Base-by-base conservation (phyloP, 2,329 filamentous ascomycete genomes). In the Talaromyces sp. region DNA sequence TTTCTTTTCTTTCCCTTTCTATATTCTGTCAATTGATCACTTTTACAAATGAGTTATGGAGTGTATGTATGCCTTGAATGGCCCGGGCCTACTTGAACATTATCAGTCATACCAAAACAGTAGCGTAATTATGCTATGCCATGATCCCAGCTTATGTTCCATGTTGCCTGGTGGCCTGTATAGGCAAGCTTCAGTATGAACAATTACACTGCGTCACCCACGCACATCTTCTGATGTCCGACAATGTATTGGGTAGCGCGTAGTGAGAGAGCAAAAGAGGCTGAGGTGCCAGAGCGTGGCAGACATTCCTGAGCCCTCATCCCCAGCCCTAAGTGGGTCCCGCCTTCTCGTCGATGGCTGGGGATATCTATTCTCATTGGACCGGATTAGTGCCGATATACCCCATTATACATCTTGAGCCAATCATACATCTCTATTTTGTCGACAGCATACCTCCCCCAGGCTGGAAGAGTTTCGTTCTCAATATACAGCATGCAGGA, bases 41-140 rank as follows among this genome's bases (percentile, higher is more conserved):
- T 57, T 46, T 21, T 28, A 23, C 16, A 39, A 48, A 42, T 58
- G 23, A 52, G 37, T 61, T 59, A 61, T 59, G 44, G 58, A 54
- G 37, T 58, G 25, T 33, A 57, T 48, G 50, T 60, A 31, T 50
- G 31, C 23, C 31, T 7, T 54, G n/a, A 16, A 8, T 52, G 35
- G 50, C 11, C 50, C 50, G 3, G 28, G 6, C 6, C 28, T n/a
- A n/a, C n/a, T n/a, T n/a, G n/a, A 6, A 28, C 6, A 6, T 28
- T 28, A 28, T 28, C 3, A 28, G 3, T 28, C 28, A 3, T 28
- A 28, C 28, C 6, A 3, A 28, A 3, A 28, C 28, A 28, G 28
- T 28, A 28, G 28, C 28, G 28, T 28, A 28, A 28, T 6, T 28
- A 28, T 28, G 28, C n/a, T n/a, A n/a, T n/a, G n/a, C n/a, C n/a